phyloP scores from a whole-genome alignment of 2,329 filamentous ascomycete species.

The Trichoderma asperellum region DNA sequence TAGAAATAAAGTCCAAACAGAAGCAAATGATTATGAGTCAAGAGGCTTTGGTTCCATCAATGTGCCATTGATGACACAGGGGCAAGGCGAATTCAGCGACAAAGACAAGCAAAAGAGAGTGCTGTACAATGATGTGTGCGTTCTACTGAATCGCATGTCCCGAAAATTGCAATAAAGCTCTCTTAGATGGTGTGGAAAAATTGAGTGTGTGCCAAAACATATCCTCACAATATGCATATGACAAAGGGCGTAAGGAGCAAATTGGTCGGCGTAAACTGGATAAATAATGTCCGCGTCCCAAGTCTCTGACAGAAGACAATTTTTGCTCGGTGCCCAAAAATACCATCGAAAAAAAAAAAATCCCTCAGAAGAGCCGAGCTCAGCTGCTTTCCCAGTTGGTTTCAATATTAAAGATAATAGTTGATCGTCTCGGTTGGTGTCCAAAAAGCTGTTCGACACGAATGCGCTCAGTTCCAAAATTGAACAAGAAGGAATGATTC shows the following conservation, averaged over 20 bases:
- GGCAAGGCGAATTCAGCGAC: background rate
- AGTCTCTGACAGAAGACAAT: slow-evolving; percentile 18
- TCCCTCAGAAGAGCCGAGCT: slow-evolving; percentile 21
- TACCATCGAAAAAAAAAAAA: slow-evolving; percentile 4
- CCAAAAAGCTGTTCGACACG: slow-evolving; percentile 15
- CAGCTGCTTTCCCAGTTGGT: slow-evolving; percentile 17
- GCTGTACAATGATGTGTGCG: background rate
- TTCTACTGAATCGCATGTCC: background rate
- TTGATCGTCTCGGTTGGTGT: slow-evolving; percentile 9
- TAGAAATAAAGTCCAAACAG: background rate
- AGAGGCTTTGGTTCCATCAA: slow-evolving; percentile 16
- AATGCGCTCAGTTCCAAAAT: slow-evolving; percentile 15
- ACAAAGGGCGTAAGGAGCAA: slow-evolving; percentile 10
- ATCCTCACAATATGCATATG: slow-evolving; percentile 22
- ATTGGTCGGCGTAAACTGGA: slow-evolving; percentile 8
- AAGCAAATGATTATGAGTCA: background rate
- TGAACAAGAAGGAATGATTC: slow-evolving; percentile 6
- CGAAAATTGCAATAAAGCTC: slow-evolving; percentile 18
- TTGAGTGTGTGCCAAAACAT: slow-evolving; percentile 3
- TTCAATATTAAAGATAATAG: background rate
- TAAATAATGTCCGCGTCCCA: slow-evolving; percentile 6
- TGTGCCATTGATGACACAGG: background rate
- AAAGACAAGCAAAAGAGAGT: background rate
- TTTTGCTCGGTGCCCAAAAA: slow-evolving; percentile 18
- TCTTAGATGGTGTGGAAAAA: background rate